Conservation (phyloP, 208 protist genomes). For the Trypanosoma brucei region DNA sequence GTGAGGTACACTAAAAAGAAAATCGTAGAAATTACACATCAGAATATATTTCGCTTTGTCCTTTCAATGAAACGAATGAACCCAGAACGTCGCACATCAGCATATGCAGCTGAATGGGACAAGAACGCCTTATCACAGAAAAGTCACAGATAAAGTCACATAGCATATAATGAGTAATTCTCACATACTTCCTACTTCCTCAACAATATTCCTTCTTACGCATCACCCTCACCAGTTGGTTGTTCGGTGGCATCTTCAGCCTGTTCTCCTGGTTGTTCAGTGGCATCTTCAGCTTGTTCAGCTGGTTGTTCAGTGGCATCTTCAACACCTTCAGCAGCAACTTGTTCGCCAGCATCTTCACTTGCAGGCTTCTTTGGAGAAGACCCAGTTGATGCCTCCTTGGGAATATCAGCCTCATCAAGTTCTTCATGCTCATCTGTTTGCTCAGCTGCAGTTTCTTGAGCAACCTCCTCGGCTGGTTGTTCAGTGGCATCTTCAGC, state of each 20-base stretch:
- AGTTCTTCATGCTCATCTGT: conserved; percentile 2
- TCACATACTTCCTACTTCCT: neutral
- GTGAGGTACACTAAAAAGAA: too few relatives aligned
- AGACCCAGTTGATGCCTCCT: neutral
- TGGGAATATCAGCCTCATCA: neutral
- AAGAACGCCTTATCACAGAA: too few relatives aligned
- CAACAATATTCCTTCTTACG: neutral
- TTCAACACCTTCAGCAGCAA: neutral
- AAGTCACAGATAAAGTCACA: too few relatives aligned
- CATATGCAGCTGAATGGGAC: too few relatives aligned
- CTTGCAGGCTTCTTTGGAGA: neutral
- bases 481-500: conserved; percentile 4
- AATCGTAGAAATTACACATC: too few relatives aligned
- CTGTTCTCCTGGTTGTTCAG: neutral
- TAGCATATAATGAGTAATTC: too few relatives aligned
- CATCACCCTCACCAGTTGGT: neutral
- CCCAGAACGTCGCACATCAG: too few relatives aligned
- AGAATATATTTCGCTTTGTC: too few relatives aligned
- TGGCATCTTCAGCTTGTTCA: conserved; percentile 1
- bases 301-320: neutral
- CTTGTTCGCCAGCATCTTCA: conserved; percentile 1
- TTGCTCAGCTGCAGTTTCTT: neutral
- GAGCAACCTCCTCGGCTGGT: conserved; percentile 1
- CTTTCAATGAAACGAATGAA: too few relatives aligned
- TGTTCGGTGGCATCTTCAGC: neutral